phyloP scores from a whole-genome alignment of 768 basidiomycete genomes.

The Obba rivulosa region DNA sequence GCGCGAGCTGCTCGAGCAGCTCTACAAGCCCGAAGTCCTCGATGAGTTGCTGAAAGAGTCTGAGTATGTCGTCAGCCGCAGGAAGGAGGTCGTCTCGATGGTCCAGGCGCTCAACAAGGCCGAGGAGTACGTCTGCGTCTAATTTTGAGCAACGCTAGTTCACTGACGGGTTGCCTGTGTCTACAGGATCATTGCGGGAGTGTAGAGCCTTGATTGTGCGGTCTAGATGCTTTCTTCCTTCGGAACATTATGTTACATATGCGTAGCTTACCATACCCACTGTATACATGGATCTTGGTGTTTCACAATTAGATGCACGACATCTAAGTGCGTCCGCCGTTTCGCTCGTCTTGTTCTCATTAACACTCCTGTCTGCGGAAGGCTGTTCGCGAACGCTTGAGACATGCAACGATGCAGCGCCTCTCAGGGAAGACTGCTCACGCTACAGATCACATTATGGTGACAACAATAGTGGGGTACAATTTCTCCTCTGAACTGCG shows the following conservation, averaged over 20 bases:
- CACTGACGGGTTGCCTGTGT: no score
- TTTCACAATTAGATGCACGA: no score
- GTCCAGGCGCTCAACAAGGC: conserved; percentile 93
- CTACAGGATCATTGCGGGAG: no score
- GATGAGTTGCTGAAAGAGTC: conserved; percentile 95
- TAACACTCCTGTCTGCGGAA: background rate
- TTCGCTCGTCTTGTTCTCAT: background rate
- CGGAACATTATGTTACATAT: no score
- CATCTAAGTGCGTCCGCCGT: background rate
- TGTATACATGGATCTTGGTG: no score
- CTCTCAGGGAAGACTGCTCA: background rate
- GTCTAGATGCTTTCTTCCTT: no score
- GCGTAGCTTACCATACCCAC: no score
- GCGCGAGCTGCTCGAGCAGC: conserved; percentile 87
- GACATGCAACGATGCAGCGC: background rate
- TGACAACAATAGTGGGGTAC: conserved; percentile 17
- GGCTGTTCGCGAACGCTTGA: background rate
- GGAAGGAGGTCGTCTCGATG: conserved; percentile 94
- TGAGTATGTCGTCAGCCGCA: conserved; percentile 80
- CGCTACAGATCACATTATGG: conserved; percentile 7
- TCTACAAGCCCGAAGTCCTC: conserved; percentile 95
- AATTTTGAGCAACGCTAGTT: no score
- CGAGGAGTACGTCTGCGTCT: conserved; percentile 66
- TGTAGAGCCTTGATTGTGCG: no score
- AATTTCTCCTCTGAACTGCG: conserved; percentile 8